Conservation (phyloP, 2,329 filamentous ascomycete species). For the Penicillium frequentans region DNA sequence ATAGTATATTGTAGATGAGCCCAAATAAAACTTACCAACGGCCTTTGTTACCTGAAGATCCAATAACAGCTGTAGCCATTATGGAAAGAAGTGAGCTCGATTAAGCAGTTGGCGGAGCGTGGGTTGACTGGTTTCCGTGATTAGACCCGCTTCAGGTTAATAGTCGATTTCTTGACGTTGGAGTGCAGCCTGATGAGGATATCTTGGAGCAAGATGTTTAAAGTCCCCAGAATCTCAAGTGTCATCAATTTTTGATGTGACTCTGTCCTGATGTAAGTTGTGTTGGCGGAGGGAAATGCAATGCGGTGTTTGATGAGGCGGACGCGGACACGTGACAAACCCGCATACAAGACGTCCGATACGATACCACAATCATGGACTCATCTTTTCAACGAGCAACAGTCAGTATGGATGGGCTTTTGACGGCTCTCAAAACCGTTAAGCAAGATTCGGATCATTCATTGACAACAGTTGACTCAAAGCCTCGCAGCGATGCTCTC, state of each 20-base stretch:
- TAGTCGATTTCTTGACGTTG: background rate
- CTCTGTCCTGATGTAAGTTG: background rate
- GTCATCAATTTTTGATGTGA: background rate
- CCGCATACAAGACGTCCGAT: slow-evolving; percentile 22
- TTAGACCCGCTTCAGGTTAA: background rate
- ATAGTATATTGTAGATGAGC: background rate
- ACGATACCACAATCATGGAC: slow-evolving; percentile 13
- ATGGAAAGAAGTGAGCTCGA: background rate
- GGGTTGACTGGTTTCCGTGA: background rate
- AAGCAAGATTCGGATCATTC: slow-evolving; percentile 21
- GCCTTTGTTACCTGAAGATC: background rate
- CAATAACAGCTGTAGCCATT: background rate
- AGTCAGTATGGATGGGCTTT: slow-evolving; percentile 38
- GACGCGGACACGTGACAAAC: slow-evolving; percentile 26
- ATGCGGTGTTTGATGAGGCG: slow-evolving; percentile 12
- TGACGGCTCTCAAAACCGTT: slow-evolving; percentile 42
- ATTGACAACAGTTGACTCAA: slow-evolving; percentile 16
- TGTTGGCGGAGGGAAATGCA: slow-evolving; percentile 12
- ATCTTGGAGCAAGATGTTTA: too few species aligned
- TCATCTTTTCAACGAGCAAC: slow-evolving; percentile 14
- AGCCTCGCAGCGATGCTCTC: slow-evolving; percentile 6
- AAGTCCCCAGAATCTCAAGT: background rate
- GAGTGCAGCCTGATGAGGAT: background rate
- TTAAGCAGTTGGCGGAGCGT: background rate
- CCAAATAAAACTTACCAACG: slow-evolving; percentile 23